A percentile compares a stretch with the other conserved stretches of the same genome.
phyloP scores from a whole-genome alignment of 192 early-diverging fungal species.

The Podila minutissima region DNA sequence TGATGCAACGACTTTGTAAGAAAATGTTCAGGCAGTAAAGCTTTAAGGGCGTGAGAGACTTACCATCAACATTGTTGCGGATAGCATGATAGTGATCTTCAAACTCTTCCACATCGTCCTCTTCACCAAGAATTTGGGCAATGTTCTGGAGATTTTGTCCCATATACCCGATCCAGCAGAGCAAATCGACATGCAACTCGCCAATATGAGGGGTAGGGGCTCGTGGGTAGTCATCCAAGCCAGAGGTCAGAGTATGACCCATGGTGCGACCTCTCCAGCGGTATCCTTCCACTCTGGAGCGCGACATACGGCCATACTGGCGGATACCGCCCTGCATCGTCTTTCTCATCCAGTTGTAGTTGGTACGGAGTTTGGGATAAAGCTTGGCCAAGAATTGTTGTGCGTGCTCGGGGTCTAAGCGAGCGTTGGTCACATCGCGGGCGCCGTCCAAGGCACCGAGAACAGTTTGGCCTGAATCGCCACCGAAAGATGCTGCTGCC shows the following conservation, averaged over 20 bases:
- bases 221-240: constrained; percentile 95
- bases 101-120: constrained; percentile 68
- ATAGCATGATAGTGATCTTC: constrained; percentile 63
- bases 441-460: neutral
- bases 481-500: constrained; percentile 2
- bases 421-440: constrained; percentile 39
- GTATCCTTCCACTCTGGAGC: constrained; percentile 73
- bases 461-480: neutral
- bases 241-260: constrained; percentile 88
- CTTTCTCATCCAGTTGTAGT: constrained; percentile 82
- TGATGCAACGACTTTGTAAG: neutral
- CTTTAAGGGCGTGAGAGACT: neutral
- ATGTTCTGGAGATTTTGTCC: constrained; percentile 65
- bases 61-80: constrained; percentile 62
- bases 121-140: constrained; percentile 64
- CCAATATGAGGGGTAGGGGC: constrained; percentile 73
- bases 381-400: constrained; percentile 57
- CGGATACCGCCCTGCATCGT: constrained; percentile 79
- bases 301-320: constrained; percentile 55
- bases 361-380: constrained; percentile 70
- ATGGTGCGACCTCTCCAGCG: constrained; percentile 90
- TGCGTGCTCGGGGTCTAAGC: constrained; percentile 57
- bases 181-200: constrained; percentile 83
- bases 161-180: constrained; percentile 80
- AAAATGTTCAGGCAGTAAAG: neutral